Evolutionary conservation across 1,139 yeast species (phyloP), one percentile per base, ranked within the genome.

Genomic region (Kodamaea anthophila): DNA sequence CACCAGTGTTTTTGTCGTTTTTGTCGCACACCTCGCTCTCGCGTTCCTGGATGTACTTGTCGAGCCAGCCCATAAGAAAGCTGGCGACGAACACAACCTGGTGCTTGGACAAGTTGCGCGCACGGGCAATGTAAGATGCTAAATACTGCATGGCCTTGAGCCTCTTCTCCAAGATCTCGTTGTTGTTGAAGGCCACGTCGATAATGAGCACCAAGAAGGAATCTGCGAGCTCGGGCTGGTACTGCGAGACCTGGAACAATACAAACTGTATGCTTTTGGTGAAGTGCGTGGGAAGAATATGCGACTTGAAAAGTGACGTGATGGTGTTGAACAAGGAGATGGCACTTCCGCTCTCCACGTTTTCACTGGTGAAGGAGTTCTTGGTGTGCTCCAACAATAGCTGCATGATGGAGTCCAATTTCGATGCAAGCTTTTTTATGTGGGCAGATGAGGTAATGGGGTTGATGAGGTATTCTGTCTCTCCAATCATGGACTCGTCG

Each of bases 101-200:
- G 26, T 74, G 69, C 30, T 74, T 73, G 1, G 86, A 66, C 19
- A 91, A 62, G 24, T 73, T 72, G 42, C 77, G 76, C 9, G 96
- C 96, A 34, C 99, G 70, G 1, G 97, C 94, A 38, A 91, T 76
- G 50, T 81, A 91, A 3, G 96, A 86, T 1, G 96, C 81, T 32
- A 91, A 68, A 49, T 91, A 91, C 55, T 91, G 97, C 72, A 88
- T 72, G 4, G 96, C 83, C 57, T 87, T 87, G 39, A 87, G 76
- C 41, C 94, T 70, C 42, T 76, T 78, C 37, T 85, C 93, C 33
- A 78, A 61, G 15, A 77, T 70, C 49, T 81, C 91, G 26, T 67
- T 61, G 5, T 79, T 72, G 41, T 61, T 67, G 49, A 91, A 79
- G 3, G 95, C 86, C 24, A 83, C 74, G 49, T 88, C 96, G 30